Conservation (phyloP, 345 rosid genomes). For the Jatropha curcas region DNA sequence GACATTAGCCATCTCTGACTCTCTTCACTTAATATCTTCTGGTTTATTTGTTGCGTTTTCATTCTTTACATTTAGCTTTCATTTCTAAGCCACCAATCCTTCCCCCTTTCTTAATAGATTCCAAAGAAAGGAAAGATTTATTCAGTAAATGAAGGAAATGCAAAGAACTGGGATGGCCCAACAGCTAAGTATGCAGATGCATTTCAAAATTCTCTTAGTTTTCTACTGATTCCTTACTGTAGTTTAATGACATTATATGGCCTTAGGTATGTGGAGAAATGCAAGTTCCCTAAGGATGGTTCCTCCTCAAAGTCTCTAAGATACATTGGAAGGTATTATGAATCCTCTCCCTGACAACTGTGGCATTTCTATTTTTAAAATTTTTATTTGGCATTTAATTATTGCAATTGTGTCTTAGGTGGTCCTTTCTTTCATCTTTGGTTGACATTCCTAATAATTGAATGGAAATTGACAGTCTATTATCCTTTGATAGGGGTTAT, state of each 20-base stretch:
- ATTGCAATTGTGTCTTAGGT: background rate
- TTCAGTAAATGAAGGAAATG: constrained; percentile 98
- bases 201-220: background rate
- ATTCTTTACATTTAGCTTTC: background rate
- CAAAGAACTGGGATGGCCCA: constrained; percentile 93
- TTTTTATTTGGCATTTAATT: background rate
- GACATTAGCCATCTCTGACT: background rate
- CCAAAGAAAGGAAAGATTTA: constrained; percentile 93
- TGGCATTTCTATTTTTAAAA: background rate
- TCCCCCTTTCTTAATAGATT: constrained; percentile 47
- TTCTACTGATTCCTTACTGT: constrained; percentile 7
- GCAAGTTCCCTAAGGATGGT: constrained; percentile 96
- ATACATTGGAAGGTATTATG: constrained; percentile 85
- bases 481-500: background rate
- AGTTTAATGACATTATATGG: constrained; percentile 6
- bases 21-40: background rate
- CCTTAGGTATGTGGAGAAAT: constrained; percentile 79
- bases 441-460: background rate
- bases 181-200: constrained; percentile 66
- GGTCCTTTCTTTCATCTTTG: background rate
- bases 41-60: constrained; percentile 4
- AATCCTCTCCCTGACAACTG: constrained; percentile 1
- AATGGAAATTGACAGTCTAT: background rate
- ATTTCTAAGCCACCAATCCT: background rate
- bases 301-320: constrained; percentile 83